These are phyloP conservation scores for Bipolaris victoriae DNA, from an alignment of 2,329 filamentous ascomycete species.

Conservation along the genomic window DNA sequence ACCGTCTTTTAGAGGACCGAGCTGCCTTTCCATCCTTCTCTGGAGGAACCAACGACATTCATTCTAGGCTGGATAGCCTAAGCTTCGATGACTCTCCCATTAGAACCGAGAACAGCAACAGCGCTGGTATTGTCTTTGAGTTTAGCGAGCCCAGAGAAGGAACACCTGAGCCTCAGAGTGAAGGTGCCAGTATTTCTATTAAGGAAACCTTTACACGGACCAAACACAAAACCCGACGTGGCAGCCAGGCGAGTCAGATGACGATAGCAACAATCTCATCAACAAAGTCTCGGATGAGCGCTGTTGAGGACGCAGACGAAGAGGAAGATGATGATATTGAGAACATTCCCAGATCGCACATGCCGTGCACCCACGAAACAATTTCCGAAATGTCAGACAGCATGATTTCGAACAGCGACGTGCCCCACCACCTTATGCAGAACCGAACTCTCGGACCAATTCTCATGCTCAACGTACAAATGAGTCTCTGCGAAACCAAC, in stretches of 20 bases:
- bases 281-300: conserved; percentile 50
- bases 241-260: conserved; percentile 43
- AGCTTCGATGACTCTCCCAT: conserved; percentile 28
- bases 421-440: conserved; percentile 32
- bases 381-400: conserved; percentile 35
- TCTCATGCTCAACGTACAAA: conserved; percentile 69
- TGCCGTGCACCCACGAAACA: conserved; percentile 28
- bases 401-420: conserved; percentile 48
- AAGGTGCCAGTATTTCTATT: conserved; percentile 19
- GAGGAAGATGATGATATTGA: conserved; percentile 57
- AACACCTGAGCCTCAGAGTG: conserved; percentile 16
- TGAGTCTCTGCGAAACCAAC: conserved; percentile 69
- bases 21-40: conserved; percentile 21
- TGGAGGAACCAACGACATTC: conserved; percentile 17
- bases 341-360: conserved; percentile 50
- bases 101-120: conserved; percentile 17
- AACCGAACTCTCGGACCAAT: conserved; percentile 31
- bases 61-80: conserved; percentile 22
- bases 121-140: conserved; percentile 40
- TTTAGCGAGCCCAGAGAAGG: conserved; percentile 29
- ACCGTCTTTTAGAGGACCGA: conserved; percentile 34
- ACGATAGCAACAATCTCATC: conserved; percentile 52
- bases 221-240: conserved; percentile 31
- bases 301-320: conserved; percentile 41
- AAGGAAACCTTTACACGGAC: conserved; percentile 44